Conservation (phyloP, 1,284 basidiomycete species). For the Rhodotorula mucilaginosa region DNA sequence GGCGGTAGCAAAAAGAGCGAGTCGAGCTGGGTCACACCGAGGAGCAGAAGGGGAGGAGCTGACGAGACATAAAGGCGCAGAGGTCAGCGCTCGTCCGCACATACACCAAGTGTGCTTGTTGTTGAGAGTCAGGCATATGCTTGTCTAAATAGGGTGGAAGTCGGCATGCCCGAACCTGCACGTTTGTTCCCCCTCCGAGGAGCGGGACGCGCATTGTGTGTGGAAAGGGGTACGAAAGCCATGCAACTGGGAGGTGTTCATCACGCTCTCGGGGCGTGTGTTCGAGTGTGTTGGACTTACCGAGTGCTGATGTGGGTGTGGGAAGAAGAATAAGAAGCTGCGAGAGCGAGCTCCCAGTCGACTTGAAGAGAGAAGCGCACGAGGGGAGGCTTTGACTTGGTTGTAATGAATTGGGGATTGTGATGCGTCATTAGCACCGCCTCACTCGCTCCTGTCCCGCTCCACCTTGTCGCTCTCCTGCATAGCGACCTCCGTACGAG, state of each 20-base stretch:
- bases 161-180: neutral
- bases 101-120: accelerated
- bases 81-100: neutral
- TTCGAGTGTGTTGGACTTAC: neutral
- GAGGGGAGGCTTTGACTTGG: neutral
- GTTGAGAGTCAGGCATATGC: conserved; percentile 27
- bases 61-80: neutral
- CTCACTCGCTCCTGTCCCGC: too few species aligned
- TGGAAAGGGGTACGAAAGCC: conserved; percentile 12
- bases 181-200: neutral
- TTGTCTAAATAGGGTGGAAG: conserved; percentile 18
- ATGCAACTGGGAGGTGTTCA: conserved; percentile 19
- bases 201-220: neutral
- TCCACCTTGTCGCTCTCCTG: too few species aligned
- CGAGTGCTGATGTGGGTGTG: neutral
- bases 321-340: neutral
- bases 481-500: too few species aligned
- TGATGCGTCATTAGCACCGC: too few species aligned
- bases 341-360: neutral
- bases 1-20: neutral
- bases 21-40: neutral
- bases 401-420: too few species aligned
- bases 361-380: neutral
- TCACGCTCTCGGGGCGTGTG: neutral
- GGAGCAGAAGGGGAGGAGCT: neutral